Percentiles rank a stretch among this genome's conserved stretches.
phyloP scores from a whole-genome alignment of 345 rosid species.

The Sonneratia alba region DNA sequence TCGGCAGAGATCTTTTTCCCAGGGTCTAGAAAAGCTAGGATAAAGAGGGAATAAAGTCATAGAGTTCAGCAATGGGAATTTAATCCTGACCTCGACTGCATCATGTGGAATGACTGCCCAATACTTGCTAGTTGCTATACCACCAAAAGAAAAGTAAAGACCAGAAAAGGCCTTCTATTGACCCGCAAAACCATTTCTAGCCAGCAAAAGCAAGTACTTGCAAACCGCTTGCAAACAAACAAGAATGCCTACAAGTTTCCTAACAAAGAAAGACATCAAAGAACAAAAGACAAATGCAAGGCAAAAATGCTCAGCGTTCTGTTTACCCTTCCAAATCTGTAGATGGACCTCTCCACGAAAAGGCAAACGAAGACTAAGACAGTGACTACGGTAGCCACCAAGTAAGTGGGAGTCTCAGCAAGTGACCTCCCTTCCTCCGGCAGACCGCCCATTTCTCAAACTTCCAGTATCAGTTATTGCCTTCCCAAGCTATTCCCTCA shows the following conservation, averaged over 20 bases:
- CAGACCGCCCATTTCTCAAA: conserved; percentile 28
- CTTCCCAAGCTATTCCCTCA: conserved; percentile 5
- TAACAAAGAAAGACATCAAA: not conserved
- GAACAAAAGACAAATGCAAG: not conserved
- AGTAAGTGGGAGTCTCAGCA: conserved; percentile 87
- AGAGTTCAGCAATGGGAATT: no score
- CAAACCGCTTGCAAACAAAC: not conserved
- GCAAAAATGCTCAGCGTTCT: not conserved
- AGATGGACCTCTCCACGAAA: conserved; percentile 64
- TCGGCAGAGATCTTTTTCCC: not conserved
- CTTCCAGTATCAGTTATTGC: not conserved
- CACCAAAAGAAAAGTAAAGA: not conserved
- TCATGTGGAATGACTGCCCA: not conserved
- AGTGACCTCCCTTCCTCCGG: conserved; percentile 58
- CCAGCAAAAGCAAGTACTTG: not conserved
- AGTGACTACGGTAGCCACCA: conserved; percentile 76
- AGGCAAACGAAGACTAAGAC: conserved; percentile 67
- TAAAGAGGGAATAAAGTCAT: no score
- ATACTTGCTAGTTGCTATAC: not conserved
- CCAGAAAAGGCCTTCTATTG: not conserved
- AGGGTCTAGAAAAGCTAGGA: no score
- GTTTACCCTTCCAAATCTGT: conserved; percentile 77
- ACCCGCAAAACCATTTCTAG: not conserved
- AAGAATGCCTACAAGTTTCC: not conserved
- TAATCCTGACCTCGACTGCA: no score